Evolutionary conservation across 1,284 basidiomycete species (phyloP).

Genomic region (Chondrostereum purpureum): DNA sequence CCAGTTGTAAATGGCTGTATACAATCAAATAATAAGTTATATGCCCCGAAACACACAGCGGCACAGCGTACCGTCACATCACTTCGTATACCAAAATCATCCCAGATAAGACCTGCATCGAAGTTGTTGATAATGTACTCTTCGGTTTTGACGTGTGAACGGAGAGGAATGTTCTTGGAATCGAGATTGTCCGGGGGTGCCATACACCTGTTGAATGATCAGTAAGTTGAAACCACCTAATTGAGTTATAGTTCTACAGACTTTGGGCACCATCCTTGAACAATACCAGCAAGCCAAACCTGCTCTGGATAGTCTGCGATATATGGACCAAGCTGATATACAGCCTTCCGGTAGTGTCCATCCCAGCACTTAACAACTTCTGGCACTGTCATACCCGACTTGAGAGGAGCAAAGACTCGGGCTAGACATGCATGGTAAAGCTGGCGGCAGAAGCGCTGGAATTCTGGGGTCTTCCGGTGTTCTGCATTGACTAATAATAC

Average conservation of each 20-base stretch:
- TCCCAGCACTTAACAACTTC: constrained; percentile 13
- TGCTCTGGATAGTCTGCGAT: constrained; percentile 19
- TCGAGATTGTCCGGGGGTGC: constrained; percentile 11
- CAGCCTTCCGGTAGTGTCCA: constrained; percentile 14
- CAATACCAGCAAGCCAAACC: constrained; percentile 14
- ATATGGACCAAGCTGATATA: constrained; percentile 14
- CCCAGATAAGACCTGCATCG: constrained; percentile 9
- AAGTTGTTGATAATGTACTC: constrained; percentile 2
- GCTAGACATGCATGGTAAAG: constrained; percentile 15
- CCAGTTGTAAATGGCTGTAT: constrained; percentile 10
- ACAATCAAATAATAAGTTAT: neutral
- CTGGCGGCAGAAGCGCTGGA: constrained; percentile 16
- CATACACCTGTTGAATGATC: constrained; percentile 11
- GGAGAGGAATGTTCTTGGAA: constrained; percentile 1
- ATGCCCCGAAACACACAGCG: neutral
- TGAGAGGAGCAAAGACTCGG: constrained; percentile 10
- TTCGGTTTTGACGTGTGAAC: constrained; percentile 1
- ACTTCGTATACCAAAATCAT: constrained; percentile 12
- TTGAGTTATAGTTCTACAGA: constrained; percentile 2
- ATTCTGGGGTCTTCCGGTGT: constrained; percentile 15
- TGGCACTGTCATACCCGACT: constrained; percentile 12
- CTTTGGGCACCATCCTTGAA: constrained; percentile 15
- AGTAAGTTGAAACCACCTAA: neutral
- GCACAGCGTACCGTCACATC: constrained; percentile 8
- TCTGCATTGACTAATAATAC: constrained; percentile 15